phyloP scores from a whole-genome alignment of 2,329 filamentous ascomycete species.

The Parastagonospora avenae region DNA sequence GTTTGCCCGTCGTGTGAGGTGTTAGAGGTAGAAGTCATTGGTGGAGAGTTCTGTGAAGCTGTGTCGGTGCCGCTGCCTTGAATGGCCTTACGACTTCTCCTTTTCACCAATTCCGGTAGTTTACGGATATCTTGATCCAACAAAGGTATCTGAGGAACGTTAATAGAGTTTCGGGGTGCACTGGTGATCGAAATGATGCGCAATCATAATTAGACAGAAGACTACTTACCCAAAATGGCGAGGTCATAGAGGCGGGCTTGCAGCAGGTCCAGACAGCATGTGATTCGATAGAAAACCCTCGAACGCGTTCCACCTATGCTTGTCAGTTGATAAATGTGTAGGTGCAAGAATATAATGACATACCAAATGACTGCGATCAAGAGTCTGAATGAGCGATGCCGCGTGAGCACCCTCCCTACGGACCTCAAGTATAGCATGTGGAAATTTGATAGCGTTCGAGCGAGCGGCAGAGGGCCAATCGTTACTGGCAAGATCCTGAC shows the following conservation, averaged over 20 bases:
- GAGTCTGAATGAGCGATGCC: constrained; percentile 47
- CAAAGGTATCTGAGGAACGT: constrained; percentile 41
- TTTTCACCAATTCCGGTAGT: constrained; percentile 49
- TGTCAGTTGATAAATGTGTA: constrained; percentile 23
- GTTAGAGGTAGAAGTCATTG: constrained; percentile 45
- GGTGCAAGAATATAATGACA: constrained; percentile 6
- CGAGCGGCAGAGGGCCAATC: constrained; percentile 38
- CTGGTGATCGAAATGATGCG: neutral
- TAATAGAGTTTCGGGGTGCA: neutral
- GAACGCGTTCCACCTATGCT: constrained; percentile 53
- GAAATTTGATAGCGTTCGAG: constrained; percentile 46
- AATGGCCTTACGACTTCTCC: constrained; percentile 31
- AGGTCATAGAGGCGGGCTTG: constrained; percentile 50
- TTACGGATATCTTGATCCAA: constrained; percentile 60
- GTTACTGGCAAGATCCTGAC: constrained; percentile 33
- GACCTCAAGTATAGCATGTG: constrained; percentile 58
- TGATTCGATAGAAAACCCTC: constrained; percentile 60
- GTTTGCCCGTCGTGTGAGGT: constrained; percentile 46
- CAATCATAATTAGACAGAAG: neutral
- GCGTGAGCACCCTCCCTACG: constrained; percentile 53
- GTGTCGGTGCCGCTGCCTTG: constrained; percentile 28
- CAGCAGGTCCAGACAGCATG: constrained; percentile 58
- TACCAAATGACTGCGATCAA: constrained; percentile 57
- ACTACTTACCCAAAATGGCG: constrained; percentile 54
- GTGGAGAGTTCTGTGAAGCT: constrained; percentile 30